phyloP scores from a whole-genome alignment of 176 grass and related monocot species.

The Phyllostachys edulis region DNA sequence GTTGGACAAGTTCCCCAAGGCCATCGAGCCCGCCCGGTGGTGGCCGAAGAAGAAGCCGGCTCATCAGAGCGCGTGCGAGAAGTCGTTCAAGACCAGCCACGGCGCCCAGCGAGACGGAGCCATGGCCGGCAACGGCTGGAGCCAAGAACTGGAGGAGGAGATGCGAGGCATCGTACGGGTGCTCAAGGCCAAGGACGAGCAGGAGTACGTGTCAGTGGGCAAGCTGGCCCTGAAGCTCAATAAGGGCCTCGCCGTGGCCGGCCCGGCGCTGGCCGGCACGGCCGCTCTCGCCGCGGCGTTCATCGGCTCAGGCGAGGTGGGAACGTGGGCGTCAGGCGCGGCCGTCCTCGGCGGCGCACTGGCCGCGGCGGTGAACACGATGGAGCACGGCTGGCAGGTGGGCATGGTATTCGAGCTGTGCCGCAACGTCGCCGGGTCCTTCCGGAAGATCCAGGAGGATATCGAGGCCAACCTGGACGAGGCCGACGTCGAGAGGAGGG shows the following conservation, averaged over 20 bases:
- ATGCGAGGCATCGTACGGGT: constrained; percentile 47
- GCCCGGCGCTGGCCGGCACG: constrained; percentile 24
- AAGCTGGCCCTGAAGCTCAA: constrained; percentile 26
- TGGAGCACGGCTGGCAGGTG: constrained; percentile 48
- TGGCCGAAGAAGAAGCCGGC: constrained; percentile 36
- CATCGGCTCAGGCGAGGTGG: constrained; percentile 11
- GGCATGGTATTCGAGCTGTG: constrained; percentile 59
- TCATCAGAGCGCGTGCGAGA: neutral
- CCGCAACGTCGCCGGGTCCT: constrained; percentile 43
- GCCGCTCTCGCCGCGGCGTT: constrained; percentile 33
- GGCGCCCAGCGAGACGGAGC: neutral
- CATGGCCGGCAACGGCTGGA: constrained; percentile 45
- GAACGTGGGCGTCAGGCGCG: neutral
- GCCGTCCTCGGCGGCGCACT: constrained; percentile 32
- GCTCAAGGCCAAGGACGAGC: constrained; percentile 50
- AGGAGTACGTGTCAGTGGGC: constrained; percentile 24
- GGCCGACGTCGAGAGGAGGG: constrained; percentile 37
- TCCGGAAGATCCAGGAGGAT: constrained; percentile 54
- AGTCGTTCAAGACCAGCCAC: neutral
- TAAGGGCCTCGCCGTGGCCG: constrained; percentile 32
- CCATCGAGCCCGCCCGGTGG: constrained; percentile 44
- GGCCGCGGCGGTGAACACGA: constrained; percentile 41
- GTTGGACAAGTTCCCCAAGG: constrained; percentile 62
- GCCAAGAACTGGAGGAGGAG: constrained; percentile 50
- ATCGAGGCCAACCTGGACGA: constrained; percentile 46